phyloP scores from a whole-genome alignment of 1,284 basidiomycete species.

The Sporisorium iseilematis-ciliati region DNA sequence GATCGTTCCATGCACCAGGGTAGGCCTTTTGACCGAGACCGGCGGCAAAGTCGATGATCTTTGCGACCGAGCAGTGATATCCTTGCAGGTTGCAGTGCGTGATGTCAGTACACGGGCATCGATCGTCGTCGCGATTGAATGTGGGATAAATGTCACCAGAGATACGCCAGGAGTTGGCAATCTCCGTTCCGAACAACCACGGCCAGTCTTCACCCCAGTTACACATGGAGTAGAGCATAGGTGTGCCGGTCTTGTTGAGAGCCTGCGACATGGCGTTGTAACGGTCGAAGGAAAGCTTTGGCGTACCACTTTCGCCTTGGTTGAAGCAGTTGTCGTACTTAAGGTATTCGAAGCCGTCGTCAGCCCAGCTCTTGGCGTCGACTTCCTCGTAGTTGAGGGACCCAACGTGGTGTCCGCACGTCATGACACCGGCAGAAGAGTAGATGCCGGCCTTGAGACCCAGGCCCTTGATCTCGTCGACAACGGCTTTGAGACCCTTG shows the following conservation, averaged over 20 bases:
- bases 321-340: slow-evolving; percentile 71
- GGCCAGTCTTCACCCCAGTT: slow-evolving; percentile 46
- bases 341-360: slow-evolving; percentile 64
- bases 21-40: slow-evolving; percentile 52
- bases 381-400: slow-evolving; percentile 73
- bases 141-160: slow-evolving; percentile 31
- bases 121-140: slow-evolving; percentile 33
- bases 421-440: slow-evolving; percentile 72
- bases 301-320: slow-evolving; percentile 16
- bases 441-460: slow-evolving; percentile 75
- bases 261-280: slow-evolving; percentile 74
- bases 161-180: slow-evolving; percentile 74
- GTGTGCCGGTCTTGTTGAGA: slow-evolving; percentile 70
- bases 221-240: slow-evolving; percentile 40
- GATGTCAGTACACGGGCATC: slow-evolving; percentile 39
- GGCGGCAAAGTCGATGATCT: slow-evolving; percentile 32
- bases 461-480: slow-evolving; percentile 71
- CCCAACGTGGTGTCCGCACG: slow-evolving; percentile 70
- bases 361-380: slow-evolving; percentile 70
- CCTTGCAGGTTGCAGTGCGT: slow-evolving; percentile 30
- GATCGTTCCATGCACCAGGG: slow-evolving; percentile 62
- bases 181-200: slow-evolving; percentile 62
- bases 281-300: slow-evolving; percentile 52
- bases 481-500: slow-evolving; percentile 72
- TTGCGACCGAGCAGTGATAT: slow-evolving; percentile 31